Evolutionary conservation across 495 filamentous ascomycete genomes (phyloP).

Genomic region (Hypoxylon fragiforme): DNA sequence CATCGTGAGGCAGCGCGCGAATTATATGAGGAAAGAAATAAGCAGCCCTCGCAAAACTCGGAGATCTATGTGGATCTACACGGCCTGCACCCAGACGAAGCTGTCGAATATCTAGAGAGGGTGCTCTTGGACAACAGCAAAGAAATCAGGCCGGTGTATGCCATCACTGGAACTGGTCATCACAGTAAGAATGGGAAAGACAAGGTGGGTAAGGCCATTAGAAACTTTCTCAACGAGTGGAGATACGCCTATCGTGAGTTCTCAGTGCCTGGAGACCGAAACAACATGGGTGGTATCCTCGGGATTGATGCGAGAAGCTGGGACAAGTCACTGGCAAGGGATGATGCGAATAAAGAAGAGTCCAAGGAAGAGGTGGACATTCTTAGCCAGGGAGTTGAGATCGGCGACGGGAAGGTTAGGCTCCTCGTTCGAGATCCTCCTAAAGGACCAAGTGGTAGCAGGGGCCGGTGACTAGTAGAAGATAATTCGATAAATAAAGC

Average conservation of each 20-base stretch:
- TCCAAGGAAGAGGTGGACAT: constrained; percentile 60
- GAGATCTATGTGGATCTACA: constrained; percentile 96
- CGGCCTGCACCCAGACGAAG: constrained; percentile 95
- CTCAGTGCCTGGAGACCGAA: constrained; percentile 86
- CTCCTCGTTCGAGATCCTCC: constrained; percentile 59
- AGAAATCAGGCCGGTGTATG: constrained; percentile 79
- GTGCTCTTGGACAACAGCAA: constrained; percentile 80
- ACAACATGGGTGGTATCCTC: constrained; percentile 89
- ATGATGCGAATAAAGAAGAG: constrained; percentile 54
- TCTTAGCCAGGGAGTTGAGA: constrained; percentile 61
- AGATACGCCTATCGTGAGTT: constrained; percentile 96
- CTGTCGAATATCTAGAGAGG: constrained; percentile 88
- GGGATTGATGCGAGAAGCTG: constrained; percentile 91
- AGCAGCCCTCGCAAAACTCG: constrained; percentile 57
- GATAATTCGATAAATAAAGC: constrained; percentile 29
- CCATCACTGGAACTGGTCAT: constrained; percentile 95
- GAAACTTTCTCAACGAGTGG: constrained; percentile 91
- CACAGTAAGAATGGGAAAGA: constrained; percentile 99
- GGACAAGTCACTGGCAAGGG: constrained; percentile 67
- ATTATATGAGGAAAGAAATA: constrained; percentile 94
- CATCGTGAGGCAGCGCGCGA: constrained; percentile 91
- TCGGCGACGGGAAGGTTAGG: constrained; percentile 62
- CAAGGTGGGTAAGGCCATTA: constrained; percentile 94
- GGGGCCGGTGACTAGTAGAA: constrained; percentile 40
- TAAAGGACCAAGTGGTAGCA: constrained; percentile 51